Base-by-base conservation (phyloP, 129 eudicot genomes). In the Flaveria bidentis region DNA sequence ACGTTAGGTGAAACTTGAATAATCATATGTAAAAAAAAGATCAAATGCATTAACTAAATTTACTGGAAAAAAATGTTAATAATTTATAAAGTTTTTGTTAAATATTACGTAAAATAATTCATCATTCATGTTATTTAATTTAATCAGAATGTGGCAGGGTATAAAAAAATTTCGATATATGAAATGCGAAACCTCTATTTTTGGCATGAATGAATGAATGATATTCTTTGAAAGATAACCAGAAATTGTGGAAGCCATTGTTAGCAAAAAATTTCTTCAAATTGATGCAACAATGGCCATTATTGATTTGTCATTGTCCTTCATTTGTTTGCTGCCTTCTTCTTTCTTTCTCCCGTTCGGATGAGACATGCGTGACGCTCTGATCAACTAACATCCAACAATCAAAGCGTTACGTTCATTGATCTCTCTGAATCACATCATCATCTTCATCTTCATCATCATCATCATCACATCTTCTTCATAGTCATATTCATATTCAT, bases 361-460 rank as follows among this genome's bases (percentile, higher is more conserved):
- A 73, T 12, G 79, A 80, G 79, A 80, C 84, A 80, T 52, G 41
- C 74, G 74, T 80, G 79, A 80, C 79, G 79, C 64, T 4, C 82
- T 55, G 72, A 46, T 62, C 73, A 23, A 20, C 26, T 73, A 57
- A 73, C 41, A 9, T 67, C 20, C 22, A 23, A 33, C 28, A 56
- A 68, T 5, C 73, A 49, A 51, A 20, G 79, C 84, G 79, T 66
- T 68, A 73, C 84, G 84, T 80, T 73, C 79, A 80, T 80, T 80
- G 79, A 42, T 80, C 83, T 80, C 83, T 65, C 69, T 72, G 74
- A 72, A 79, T 66, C 36, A 28, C 70, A 15, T 64, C 62, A 22
- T 18, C 72, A 9, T 25, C 47, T 9, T 23, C 28, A 33, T 20
- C 11, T 30, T 26, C 51, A 0, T 18, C 70, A 8, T 64, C 62